Evolutionary conservation across 768 basidiomycete genomes (phyloP).

Genomic region (Tylopilus felleus): DNA sequence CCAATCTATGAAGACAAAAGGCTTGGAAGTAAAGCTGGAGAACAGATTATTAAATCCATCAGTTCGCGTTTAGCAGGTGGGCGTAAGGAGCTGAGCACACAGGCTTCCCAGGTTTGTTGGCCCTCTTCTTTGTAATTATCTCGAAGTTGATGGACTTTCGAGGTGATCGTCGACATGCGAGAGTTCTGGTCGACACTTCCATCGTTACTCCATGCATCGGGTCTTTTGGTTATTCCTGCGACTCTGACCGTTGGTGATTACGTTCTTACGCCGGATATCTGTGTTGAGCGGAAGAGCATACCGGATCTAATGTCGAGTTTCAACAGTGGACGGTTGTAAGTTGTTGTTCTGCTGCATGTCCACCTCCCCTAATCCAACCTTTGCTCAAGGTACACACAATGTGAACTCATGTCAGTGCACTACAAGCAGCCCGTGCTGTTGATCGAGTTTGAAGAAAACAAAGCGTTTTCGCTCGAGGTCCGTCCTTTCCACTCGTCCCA

Average conservation of each 20-base stretch:
- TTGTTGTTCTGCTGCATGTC: conserved; percentile 10
- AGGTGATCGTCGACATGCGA: conserved; percentile 96
- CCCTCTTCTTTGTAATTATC: neutral
- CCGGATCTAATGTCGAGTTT: conserved; percentile 92
- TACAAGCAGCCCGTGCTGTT: conserved; percentile 92
- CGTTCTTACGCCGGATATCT: conserved; percentile 91
- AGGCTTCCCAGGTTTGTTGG: conserved; percentile 57
- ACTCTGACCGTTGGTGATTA: conserved; percentile 97
- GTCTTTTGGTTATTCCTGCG: conserved; percentile 78
- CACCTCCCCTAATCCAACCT: neutral
- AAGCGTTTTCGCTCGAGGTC: conserved; percentile 88
- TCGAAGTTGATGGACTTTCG: neutral
- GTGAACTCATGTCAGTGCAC: conserved; percentile 93
- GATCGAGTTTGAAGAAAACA: conserved; percentile 98
- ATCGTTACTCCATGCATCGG: conserved; percentile 80
- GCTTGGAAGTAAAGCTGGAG: conserved; percentile 36
- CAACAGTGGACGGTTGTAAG: conserved; percentile 89
- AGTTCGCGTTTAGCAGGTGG: conserved; percentile 87
- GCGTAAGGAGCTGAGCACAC: conserved; percentile 57
- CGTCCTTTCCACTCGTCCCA: conserved; percentile 11
- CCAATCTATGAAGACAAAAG: conserved; percentile 68
- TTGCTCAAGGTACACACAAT: conserved; percentile 80
- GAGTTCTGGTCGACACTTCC: conserved; percentile 94
- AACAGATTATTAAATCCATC: conserved; percentile 74
- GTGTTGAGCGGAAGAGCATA: conserved; percentile 93